Conservation (phyloP, 2,329 filamentous ascomycete species). For the Rutstroemia sydowiana region DNA sequence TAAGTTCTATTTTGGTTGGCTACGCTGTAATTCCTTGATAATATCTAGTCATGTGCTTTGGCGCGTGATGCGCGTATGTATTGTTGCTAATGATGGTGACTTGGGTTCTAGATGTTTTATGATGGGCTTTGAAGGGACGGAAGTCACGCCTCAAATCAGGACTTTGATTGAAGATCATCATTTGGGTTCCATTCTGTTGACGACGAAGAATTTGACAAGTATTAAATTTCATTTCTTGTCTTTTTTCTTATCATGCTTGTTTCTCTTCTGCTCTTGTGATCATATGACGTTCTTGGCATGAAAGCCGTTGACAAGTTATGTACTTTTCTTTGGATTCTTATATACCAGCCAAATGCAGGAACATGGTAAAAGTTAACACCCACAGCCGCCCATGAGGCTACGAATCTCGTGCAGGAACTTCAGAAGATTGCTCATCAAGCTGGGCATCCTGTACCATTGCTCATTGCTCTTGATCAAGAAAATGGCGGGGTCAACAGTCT, state of each 20-base stretch:
- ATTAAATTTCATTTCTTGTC: slow-evolving; percentile 13
- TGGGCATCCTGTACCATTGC: slow-evolving; percentile 78
- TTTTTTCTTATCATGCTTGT: slow-evolving; percentile 5
- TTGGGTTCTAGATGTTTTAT: slow-evolving; percentile 1
- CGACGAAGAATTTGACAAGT: slow-evolving; percentile 83
- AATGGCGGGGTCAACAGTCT: slow-evolving; percentile 97
- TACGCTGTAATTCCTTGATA: neutral
- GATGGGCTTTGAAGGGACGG: slow-evolving; percentile 70
- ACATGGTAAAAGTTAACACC: slow-evolving; percentile 16
- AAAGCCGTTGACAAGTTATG: neutral
- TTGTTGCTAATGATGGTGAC: neutral
- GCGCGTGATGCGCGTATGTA: no score
- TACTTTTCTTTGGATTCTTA: neutral
- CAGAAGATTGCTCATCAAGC: slow-evolving; percentile 88
- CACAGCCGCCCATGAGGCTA: slow-evolving; percentile 82
- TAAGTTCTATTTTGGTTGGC: slow-evolving; percentile 57
- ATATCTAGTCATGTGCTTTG: neutral
- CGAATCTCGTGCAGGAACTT: slow-evolving; percentile 78
- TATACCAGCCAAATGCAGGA: no score
- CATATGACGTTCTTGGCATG: neutral
- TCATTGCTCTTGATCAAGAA: slow-evolving; percentile 92
- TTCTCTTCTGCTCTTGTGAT: neutral
- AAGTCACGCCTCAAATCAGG: slow-evolving; percentile 75
- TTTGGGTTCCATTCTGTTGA: slow-evolving; percentile 78
- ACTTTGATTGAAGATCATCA: slow-evolving; percentile 77